phyloP scores from a whole-genome alignment of 2,329 filamentous ascomycete species.

The Curvularia sp. region DNA sequence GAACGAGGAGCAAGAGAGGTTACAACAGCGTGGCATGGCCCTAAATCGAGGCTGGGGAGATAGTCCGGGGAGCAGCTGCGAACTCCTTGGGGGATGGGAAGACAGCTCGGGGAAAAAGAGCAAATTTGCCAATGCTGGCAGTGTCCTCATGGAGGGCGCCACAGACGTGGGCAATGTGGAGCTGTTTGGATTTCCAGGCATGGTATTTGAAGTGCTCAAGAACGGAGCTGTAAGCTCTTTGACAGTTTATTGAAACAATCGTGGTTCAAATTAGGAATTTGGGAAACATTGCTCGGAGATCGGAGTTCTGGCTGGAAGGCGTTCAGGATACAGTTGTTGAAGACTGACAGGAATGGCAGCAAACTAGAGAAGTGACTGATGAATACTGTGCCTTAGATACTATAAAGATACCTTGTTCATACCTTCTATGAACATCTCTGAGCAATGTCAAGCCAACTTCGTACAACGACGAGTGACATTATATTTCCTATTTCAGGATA shows the following conservation, averaged over 20 bases:
- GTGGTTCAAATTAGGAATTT: not conserved
- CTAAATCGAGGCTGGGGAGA: constrained; percentile 91
- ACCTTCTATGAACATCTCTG: not conserved
- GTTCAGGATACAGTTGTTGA: not conserved
- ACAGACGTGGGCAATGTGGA: constrained; percentile 75
- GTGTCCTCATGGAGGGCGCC: constrained; percentile 54
- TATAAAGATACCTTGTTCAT: not conserved
- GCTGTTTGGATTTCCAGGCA: constrained; percentile 88
- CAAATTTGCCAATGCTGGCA: constrained; percentile 44
- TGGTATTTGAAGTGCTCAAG: constrained; percentile 95
- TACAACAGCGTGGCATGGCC: constrained; percentile 73
- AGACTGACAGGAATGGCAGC: not conserved
- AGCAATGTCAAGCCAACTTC: no score
- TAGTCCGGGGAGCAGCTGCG: constrained; percentile 87
- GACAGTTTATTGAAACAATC: constrained; percentile 74
- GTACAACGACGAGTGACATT: not conserved
- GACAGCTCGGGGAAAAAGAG: constrained; percentile 59
- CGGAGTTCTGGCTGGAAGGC: not conserved
- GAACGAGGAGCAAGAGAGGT: constrained; percentile 61
- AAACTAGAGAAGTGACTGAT: not conserved
- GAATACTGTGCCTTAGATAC: not conserved
- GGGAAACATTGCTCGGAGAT: no score
- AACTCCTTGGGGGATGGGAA: constrained; percentile 71
- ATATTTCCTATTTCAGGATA: no score
- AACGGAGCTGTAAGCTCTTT: constrained; percentile 88